phyloP scores from a whole-genome alignment of 2,329 filamentous ascomycete genomes.

The Colletotrichum sp. region DNA sequence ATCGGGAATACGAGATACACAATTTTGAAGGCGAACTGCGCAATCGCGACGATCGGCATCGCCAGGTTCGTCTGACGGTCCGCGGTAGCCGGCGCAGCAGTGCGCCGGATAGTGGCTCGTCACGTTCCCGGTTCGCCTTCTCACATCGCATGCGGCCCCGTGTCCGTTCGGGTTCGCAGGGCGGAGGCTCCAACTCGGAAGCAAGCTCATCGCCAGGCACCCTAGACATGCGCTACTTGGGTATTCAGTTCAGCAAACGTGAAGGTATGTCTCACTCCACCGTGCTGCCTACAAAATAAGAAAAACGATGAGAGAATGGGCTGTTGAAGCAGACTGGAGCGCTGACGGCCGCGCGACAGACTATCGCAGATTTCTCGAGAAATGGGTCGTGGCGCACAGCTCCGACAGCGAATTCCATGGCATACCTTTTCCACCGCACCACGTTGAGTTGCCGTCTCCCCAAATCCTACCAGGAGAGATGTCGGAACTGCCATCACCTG shows the following conservation, averaged over 20 bases:
- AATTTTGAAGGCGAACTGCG: slow-evolving; percentile 52
- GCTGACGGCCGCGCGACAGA: slow-evolving; percentile 31
- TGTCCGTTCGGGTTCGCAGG: slow-evolving; percentile 34
- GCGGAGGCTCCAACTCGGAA: slow-evolving; percentile 24
- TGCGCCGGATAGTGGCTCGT: slow-evolving; percentile 39
- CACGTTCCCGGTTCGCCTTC: slow-evolving; percentile 46
- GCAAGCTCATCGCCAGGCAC: slow-evolving; percentile 24
- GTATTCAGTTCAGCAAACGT: slow-evolving; percentile 53
- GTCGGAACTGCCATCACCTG: slow-evolving; percentile 21
- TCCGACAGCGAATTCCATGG: slow-evolving; percentile 51
- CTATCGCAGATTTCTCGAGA: slow-evolving; percentile 51
- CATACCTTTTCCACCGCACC: slow-evolving; percentile 49
- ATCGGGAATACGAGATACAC: slow-evolving; percentile 53
- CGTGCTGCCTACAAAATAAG: neutral
- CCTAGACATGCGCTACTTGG: slow-evolving; percentile 52
- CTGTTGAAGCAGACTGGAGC: neutral
- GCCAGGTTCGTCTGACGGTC: slow-evolving; percentile 48
- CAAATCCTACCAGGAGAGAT: slow-evolving; percentile 40
- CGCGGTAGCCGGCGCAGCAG: slow-evolving; percentile 45
- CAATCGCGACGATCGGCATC: slow-evolving; percentile 50
- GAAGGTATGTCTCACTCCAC: slow-evolving; percentile 41
- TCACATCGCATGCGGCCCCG: slow-evolving; percentile 46
- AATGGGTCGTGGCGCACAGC: slow-evolving; percentile 50
- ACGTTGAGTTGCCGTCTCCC: slow-evolving; percentile 52
- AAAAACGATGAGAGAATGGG: neutral